These are phyloP conservation scores for Melampsora americana DNA, from an alignment of 1,284 basidiomycete genomes.

Conservation along the genomic window DNA sequence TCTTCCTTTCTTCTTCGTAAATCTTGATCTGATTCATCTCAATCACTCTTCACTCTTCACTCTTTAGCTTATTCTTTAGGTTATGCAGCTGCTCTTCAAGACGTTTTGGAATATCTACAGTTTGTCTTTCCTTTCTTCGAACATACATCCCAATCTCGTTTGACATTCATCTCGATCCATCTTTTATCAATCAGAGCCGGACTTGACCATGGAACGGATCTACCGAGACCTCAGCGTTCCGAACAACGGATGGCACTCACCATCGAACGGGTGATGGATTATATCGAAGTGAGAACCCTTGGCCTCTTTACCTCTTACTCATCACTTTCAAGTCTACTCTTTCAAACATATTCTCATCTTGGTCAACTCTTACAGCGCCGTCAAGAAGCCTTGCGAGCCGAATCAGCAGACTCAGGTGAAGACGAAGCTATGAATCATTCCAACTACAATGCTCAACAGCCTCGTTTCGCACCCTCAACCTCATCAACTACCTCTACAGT, in stretches of 20 bases:
- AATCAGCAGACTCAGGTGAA: constrained; percentile 33
- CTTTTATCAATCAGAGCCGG: constrained; percentile 11
- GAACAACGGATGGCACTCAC: constrained; percentile 27
- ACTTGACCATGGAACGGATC: constrained; percentile 14
- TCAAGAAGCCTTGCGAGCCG: constrained; percentile 33
- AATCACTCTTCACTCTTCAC: background rate
- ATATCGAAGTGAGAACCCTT: constrained; percentile 20
- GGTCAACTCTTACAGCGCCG: constrained; percentile 4
- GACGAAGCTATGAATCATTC: constrained; percentile 16
- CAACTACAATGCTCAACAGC: background rate
- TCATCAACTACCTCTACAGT: background rate
- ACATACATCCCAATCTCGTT: background rate
- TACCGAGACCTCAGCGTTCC: constrained; percentile 1
- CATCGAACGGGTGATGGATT: constrained; percentile 35
- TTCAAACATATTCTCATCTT: background rate
- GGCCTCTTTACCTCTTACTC: background rate
- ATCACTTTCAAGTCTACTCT: background rate
- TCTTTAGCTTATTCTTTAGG: constrained; percentile 36
- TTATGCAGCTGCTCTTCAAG: constrained; percentile 30
- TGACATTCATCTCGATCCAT: background rate
- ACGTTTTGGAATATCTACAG: constrained; percentile 37
- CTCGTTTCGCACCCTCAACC: constrained; percentile 5
- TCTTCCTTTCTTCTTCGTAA: background rate
- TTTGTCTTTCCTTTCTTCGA: background rate
- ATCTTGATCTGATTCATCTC: background rate